A percentile compares a stretch with the other conserved stretches of the same genome.
Evolutionary conservation across 345 rosid genomes (phyloP).

Genomic region (Garcia nutans): DNA sequence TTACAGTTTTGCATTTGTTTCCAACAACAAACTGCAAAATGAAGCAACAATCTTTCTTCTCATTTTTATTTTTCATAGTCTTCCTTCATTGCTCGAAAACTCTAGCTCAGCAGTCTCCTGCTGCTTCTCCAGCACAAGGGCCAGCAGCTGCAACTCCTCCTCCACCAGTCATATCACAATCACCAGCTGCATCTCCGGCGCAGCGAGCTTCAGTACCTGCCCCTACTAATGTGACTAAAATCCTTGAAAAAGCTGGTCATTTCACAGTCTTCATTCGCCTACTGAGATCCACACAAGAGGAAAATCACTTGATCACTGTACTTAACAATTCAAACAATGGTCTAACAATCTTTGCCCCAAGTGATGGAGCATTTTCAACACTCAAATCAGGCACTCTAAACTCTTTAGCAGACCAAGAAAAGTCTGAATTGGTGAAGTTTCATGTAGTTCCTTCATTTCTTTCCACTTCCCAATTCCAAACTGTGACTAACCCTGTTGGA

Average conservation of each 20-base stretch:
- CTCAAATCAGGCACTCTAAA: conserved; percentile 27
- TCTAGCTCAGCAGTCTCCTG: conserved; percentile 23
- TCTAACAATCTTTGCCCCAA: conserved; percentile 28
- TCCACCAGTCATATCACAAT: neutral
- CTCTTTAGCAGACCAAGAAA: conserved; percentile 23
- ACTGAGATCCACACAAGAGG: conserved; percentile 22
- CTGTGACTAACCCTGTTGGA: conserved; percentile 25
- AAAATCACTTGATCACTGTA: conserved; percentile 19
- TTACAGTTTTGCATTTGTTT: neutral
- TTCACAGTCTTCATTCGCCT: conserved; percentile 25
- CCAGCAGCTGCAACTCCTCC: conserved; percentile 7
- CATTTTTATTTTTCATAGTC: conserved; percentile 3
- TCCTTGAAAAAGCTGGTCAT: conserved; percentile 27
- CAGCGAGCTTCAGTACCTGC: conserved; percentile 21
- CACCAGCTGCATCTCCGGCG: conserved; percentile 19
- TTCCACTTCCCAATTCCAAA: conserved; percentile 33
- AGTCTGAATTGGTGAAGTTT: conserved; percentile 26
- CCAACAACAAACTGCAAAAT: neutral
- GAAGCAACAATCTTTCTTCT: neutral
- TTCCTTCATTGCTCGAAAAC: conserved; percentile 8
- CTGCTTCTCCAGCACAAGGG: conserved; percentile 15
- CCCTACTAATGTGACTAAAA: conserved; percentile 19
- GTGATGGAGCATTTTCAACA: conserved; percentile 20
- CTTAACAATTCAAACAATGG: conserved; percentile 33
- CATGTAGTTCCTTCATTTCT: conserved; percentile 26